Percentiles rank a stretch among this genome's conserved stretches.
Evolutionary conservation across 805 yeast species (phyloP).

Genomic region (Metschnikowia kunwiensis): DNA sequence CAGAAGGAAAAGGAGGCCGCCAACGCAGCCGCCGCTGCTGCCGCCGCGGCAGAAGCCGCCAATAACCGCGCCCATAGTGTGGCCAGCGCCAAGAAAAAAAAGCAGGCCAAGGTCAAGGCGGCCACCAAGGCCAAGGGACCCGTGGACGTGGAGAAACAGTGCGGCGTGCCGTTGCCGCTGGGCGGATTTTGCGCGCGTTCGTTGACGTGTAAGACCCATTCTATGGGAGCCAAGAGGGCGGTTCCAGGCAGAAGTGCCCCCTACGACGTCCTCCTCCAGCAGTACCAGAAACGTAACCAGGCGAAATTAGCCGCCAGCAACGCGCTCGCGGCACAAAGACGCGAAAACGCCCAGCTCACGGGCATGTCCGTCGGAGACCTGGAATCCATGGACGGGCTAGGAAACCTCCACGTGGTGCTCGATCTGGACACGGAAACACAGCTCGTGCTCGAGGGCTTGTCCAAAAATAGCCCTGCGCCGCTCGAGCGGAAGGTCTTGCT

Average conservation of each 20-base stretch:
- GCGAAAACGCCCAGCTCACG: slow-evolving; percentile 54
- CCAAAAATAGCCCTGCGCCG: slow-evolving; percentile 77
- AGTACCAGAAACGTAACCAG: slow-evolving; percentile 89
- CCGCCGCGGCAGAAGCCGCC: slow-evolving; percentile 32
- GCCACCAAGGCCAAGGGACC: slow-evolving; percentile 69
- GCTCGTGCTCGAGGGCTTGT: slow-evolving; percentile 84
- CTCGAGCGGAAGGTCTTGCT: slow-evolving; percentile 70
- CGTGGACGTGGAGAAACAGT: slow-evolving; percentile 88
- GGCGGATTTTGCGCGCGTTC: slow-evolving; percentile 98
- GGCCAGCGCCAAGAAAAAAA: slow-evolving; percentile 25
- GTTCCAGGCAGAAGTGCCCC: slow-evolving; percentile 93
- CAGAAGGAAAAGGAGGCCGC: slow-evolving; percentile 47
- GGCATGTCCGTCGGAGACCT: slow-evolving; percentile 22
- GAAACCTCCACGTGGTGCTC: slow-evolving; percentile 45
- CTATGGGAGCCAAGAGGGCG: slow-evolving; percentile 97
- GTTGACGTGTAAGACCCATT: slow-evolving; percentile 93
- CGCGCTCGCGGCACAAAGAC: slow-evolving; percentile 73
- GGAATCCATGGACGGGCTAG: slow-evolving; percentile 20
- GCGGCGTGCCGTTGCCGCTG: slow-evolving; percentile 91
- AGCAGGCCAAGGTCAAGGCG: slow-evolving; percentile 36
- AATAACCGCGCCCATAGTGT: slow-evolving; percentile 15
- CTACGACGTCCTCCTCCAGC: slow-evolving; percentile 81
- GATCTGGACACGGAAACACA: slow-evolving; percentile 93
- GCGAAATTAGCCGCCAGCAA: slow-evolving; percentile 82
- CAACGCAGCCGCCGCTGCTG: slow-evolving; percentile 45